Conservation (phyloP, 2,329 filamentous ascomycete species). For the Bertia moriformis region DNA sequence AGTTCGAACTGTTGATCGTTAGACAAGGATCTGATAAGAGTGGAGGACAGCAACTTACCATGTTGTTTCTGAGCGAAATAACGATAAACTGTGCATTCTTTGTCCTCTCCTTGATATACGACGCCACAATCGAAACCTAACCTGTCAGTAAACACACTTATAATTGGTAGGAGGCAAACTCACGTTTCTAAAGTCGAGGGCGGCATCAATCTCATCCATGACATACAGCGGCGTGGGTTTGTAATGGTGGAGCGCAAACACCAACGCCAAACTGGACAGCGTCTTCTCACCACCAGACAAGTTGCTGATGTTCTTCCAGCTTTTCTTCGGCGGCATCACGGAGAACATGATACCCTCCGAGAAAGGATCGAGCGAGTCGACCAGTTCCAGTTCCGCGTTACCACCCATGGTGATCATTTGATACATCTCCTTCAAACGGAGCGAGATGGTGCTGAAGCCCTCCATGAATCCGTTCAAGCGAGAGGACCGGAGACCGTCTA, state of each 20-base stretch:
- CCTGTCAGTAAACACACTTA: not conserved
- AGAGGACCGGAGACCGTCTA: constrained; percentile 78
- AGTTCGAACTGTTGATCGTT: constrained; percentile 61
- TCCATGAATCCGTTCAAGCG: constrained; percentile 97
- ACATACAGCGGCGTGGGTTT: constrained; percentile 95
- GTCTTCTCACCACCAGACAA: constrained; percentile 95
- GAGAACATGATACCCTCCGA: constrained; percentile 92
- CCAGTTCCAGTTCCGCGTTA: constrained; percentile 91
- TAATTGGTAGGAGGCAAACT: constrained; percentile 24
- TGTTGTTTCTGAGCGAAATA: constrained; percentile 94
- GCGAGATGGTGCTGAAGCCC: constrained; percentile 83
- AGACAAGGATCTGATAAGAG: constrained; percentile 1
- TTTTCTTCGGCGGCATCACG: constrained; percentile 99
- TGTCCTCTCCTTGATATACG: constrained; percentile 96
- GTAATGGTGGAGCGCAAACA: constrained; percentile 97
- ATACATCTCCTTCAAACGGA: constrained; percentile 98
- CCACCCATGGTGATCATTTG: constrained; percentile 99
- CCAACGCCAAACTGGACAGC: constrained; percentile 75
- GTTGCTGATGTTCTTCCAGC: constrained; percentile 98
- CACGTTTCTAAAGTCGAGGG: constrained; percentile 93
- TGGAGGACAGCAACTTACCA: constrained; percentile 18
- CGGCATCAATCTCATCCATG: constrained; percentile 99
- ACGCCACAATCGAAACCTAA: constrained; percentile 89
- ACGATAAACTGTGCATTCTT: constrained; percentile 99
- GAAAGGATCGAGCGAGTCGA: constrained; percentile 92